A percentile compares a stretch with the other conserved stretches of the same genome.
Conservation (phyloP, 2,329 filamentous ascomycete genomes). For the Fonsecaea erecta region DNA sequence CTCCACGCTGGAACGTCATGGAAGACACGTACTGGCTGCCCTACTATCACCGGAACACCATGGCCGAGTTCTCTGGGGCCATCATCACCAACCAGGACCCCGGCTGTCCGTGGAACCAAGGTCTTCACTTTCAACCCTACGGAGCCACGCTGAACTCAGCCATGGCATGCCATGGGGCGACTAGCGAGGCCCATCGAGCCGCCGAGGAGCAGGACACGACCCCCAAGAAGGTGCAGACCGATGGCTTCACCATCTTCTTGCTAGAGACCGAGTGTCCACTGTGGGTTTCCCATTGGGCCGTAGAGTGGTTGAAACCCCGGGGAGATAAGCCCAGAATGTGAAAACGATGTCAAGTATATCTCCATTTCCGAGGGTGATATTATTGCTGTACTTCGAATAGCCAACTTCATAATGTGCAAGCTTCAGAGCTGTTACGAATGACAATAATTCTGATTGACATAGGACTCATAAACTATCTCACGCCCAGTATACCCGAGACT, state of each 20-base stretch:
- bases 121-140: conserved; percentile 15
- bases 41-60: conserved; percentile 50
- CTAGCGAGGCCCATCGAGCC: conserved; percentile 11
- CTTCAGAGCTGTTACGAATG: not conserved
- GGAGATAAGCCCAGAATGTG: not conserved
- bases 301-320: conserved; percentile 2
- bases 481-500: not conserved
- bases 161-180: conserved; percentile 23
- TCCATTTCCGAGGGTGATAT: not conserved
- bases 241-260: conserved; percentile 27
- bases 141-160: conserved; percentile 3
- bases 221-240: conserved; percentile 21
- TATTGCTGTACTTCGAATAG: not conserved
- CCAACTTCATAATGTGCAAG: not conserved
- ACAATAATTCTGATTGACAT: not conserved
- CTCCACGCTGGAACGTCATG: conserved; percentile 48
- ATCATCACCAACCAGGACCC: conserved; percentile 26
- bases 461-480: not conserved
- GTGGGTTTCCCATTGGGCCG: conserved; percentile 28
- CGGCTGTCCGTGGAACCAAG: conserved; percentile 15
- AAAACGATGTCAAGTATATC: not conserved
- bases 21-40: conserved; percentile 48
- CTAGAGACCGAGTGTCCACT: conserved; percentile 33
- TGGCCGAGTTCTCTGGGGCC: conserved; percentile 40
- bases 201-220: conserved; percentile 11